phyloP scores from a whole-genome alignment of 2,329 filamentous ascomycete genomes.

The Aschersonia sp. region DNA sequence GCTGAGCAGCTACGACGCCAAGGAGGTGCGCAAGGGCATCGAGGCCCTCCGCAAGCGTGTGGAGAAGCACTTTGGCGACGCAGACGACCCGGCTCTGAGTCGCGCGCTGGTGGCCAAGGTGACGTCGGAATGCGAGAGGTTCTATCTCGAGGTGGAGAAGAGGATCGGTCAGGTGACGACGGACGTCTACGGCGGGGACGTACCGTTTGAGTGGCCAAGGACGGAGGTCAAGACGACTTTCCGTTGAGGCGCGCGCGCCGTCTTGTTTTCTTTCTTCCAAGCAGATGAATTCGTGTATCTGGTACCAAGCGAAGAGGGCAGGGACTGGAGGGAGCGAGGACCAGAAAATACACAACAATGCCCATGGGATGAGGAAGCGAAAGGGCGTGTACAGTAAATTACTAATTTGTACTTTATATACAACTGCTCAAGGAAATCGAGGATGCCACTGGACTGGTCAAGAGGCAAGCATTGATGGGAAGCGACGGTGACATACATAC shows the following conservation, averaged over 20 bases:
- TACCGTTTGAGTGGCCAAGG: conserved; percentile 52
- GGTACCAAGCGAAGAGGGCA: no score
- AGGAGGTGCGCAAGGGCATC: conserved; percentile 80
- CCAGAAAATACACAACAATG: no score
- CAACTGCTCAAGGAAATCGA: no score
- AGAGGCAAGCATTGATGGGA: no score
- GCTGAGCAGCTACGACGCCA: conserved; percentile 62
- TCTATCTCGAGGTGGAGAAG: conserved; percentile 46
- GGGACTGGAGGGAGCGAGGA: no score
- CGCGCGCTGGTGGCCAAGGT: conserved; percentile 42
- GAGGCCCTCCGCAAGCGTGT: conserved; percentile 80
- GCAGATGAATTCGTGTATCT: no score
- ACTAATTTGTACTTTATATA: no score
- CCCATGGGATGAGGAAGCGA: no score
- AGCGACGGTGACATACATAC: no score
- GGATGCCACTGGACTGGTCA: no score
- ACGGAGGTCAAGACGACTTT: conserved; percentile 48
- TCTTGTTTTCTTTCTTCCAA: no score
- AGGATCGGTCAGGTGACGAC: conserved; percentile 45
- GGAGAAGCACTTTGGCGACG: conserved; percentile 93
- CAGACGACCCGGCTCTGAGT: conserved; percentile 57
- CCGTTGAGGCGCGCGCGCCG: conserved; percentile 8
- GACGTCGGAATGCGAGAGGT: conserved; percentile 44
- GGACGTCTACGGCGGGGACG: conserved; percentile 49
- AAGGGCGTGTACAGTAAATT: no score